Base-by-base conservation (phyloP, 495 filamentous ascomycete species). In the Niebla homalea region DNA sequence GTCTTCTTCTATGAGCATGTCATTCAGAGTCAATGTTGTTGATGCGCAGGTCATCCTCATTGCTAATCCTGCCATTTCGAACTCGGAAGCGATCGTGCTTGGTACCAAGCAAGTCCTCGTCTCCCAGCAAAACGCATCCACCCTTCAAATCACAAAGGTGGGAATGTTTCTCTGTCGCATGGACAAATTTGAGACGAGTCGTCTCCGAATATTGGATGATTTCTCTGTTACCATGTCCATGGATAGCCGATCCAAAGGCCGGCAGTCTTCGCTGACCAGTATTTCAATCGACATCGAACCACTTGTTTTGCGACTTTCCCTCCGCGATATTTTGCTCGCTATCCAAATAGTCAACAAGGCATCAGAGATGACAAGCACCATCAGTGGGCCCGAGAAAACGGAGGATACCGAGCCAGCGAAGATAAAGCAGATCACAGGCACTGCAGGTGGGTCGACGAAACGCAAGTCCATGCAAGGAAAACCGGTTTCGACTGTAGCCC, bases 91-190 rank as follows among this genome's bases (percentile, higher is more conserved):
- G 6, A 94, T 98, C 57, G 93, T 97, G 10, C 74, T 98, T 16
- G 83, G 89, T 16, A 94, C 87, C 8, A 96, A 97, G 63, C 87
- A 98, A 60, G 78, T 96, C 5, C 73, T 97, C 6, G 70, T 97
- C 11, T 92, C 92, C 14, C 85, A 92, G 59, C 92, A 98, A 64
- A 87, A 97, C 68, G 87, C 90, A 20, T 75, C 89, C 44, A 95
- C 93, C 10, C 71, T 98, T 50, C 93, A 97, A 59, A 76, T 97
- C 8, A 84, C 84, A 35, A 79, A 95, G 59, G 80, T 96, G 41
- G 93, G 92, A 49, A 97, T 98, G 89, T 98, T 96, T 65, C 70
- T 98, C 35, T 98, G 92, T 62, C 85, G 92, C 23, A 97, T 98
- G 93, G 92, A 98, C 61, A 84, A 84, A 53, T 94, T 94, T 54